These are phyloP conservation scores for Plasmodium berghei DNA, from an alignment of 169 alveolate species.

Conservation along the genomic window DNA sequence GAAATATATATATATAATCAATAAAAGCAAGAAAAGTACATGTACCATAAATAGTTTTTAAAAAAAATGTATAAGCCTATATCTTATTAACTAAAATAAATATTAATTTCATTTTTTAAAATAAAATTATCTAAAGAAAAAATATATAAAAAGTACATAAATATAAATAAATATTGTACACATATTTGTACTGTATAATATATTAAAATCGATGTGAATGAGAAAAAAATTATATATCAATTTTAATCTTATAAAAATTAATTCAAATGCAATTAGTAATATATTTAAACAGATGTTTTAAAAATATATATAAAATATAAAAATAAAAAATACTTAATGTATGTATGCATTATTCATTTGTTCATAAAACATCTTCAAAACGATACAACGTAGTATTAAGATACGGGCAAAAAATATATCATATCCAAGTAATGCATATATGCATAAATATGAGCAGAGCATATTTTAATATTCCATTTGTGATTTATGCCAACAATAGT, in stretches of 20 bases:
- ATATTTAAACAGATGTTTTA: slow-evolving; percentile 22
- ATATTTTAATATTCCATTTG: no score
- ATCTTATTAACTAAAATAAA: background rate
- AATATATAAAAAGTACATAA: slow-evolving; percentile 10
- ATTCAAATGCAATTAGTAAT: slow-evolving; percentile 21
- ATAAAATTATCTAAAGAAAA: slow-evolving; percentile 24
- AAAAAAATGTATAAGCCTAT: slow-evolving; percentile 19
- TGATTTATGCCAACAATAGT: no score
- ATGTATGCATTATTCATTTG: slow-evolving; percentile 10
- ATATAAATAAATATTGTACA: slow-evolving; percentile 3
- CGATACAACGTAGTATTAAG: slow-evolving; percentile 51
- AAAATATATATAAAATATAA: background rate
- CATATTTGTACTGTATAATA: background rate
- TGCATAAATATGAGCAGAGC: background rate
- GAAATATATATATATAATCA: slow-evolving; percentile 2
- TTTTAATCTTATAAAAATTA: slow-evolving; percentile 19
- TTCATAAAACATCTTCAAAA: slow-evolving; percentile 68
- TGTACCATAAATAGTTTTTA: slow-evolving; percentile 6
- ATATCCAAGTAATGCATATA: background rate
- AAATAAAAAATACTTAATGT: slow-evolving; percentile 14
- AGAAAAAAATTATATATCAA: background rate
- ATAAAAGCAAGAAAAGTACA: slow-evolving; percentile 16
- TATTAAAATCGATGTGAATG: slow-evolving; percentile 11
- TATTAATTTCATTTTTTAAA: slow-evolving; percentile 70
- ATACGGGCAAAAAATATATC: slow-evolving; percentile 9